Conservation (phyloP, 306 rosid genomes). For the Mimosa pudica region DNA sequence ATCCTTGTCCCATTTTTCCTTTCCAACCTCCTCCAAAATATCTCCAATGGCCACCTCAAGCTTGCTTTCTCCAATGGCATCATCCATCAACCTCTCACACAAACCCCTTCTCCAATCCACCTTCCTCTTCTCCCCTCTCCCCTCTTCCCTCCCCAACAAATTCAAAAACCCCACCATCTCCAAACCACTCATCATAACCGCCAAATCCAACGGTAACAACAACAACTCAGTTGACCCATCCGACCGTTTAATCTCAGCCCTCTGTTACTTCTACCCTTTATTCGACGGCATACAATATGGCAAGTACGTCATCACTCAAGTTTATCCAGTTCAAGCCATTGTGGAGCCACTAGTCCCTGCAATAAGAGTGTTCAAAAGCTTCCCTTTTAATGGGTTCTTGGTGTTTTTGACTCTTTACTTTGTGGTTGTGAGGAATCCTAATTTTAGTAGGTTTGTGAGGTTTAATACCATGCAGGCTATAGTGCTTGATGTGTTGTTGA, state of each 20-base stretch:
- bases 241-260: conserved; percentile 83
- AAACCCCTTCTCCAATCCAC: conserved; percentile 54
- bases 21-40: not conserved
- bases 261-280: conserved; percentile 90
- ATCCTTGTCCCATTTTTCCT: not conserved
- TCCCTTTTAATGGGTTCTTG: conserved; percentile 82
- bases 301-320: conserved; percentile 75
- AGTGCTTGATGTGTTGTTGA: conserved; percentile 88
- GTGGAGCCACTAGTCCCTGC: conserved; percentile 83
- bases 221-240: conserved; percentile 64
- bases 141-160: conserved; percentile 39
- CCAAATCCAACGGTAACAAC: conserved; percentile 61
- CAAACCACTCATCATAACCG: conserved; percentile 25
- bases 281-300: conserved; percentile 92
- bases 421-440: conserved; percentile 87
- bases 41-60: conserved; percentile 47
- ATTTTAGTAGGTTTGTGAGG: conserved; percentile 86
- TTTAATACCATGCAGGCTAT: conserved; percentile 98
- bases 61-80: conserved; percentile 38
- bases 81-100: conserved; percentile 38
- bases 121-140: conserved; percentile 33
- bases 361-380: conserved; percentile 80
- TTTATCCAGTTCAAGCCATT: conserved; percentile 67
- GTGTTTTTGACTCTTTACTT: conserved; percentile 87
- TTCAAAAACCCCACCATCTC: conserved; percentile 26